Evolutionary conservation across 225 moss, liverwort and hornwort species (phyloP), one percentile per base, ranked within the genome.

Genomic region (Bryoerythrophyllum caledonicum): DNA sequence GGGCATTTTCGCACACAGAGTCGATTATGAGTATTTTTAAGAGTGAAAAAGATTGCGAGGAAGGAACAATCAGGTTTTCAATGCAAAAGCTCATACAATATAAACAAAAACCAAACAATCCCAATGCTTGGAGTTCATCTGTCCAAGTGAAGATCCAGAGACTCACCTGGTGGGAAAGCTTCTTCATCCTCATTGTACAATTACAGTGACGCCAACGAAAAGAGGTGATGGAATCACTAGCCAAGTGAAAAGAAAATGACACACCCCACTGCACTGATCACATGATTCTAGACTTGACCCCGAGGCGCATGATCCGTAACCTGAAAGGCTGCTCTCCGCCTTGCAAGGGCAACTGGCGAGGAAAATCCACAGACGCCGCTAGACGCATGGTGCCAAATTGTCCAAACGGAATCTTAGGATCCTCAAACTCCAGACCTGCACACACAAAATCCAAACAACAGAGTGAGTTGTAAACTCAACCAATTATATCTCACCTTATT

Each of bases 361-460:
- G 97, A 60, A 97, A 97, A 76, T 90, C 87, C 62, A 97, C 72
- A 60, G 94, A 83, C 19, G 94, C 89, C 75, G 94, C 97, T 52
- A 94, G 66, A 15, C 94, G 86, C 85, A 97, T 90, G 52, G 87
- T 94, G 59, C 93, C 94, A 60, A 90, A 92, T 60, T 89, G 84
- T 44, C 97, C 97, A 26, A 97, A 78, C 23, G 81, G 87, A 15
- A 94, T 71, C 58, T 83, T 78, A 74, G 94, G 89, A 63, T 97
- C 97, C 68, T 97, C 94, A 70, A 97, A 97, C 85, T 97, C 93
- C 53, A 97, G 24, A 64, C 97, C 96, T 96, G 82, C 60, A 23
- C 78, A 55, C 7, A 57, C 32, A 40, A 3, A n/a, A n/a, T 41
- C 41, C 11, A 41, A 3, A 32, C 41, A 41, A 49, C 1, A 5